Evolutionary conservation across 805 yeast species (phyloP).

Genomic region (Candida corydali): DNA sequence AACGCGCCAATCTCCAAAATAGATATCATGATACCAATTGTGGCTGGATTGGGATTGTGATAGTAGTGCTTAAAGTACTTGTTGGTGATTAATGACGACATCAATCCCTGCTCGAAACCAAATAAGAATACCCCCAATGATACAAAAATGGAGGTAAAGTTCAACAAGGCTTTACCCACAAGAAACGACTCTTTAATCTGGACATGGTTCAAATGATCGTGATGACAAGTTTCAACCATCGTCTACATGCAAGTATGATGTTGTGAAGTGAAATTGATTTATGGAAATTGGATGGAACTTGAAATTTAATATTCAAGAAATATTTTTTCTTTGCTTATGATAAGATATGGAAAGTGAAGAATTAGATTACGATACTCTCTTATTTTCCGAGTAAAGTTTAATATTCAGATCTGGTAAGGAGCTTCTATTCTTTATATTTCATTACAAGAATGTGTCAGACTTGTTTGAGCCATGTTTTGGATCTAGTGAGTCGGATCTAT

Average conservation of each 20-base stretch:
- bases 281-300: neutral
- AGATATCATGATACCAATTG: slow-evolving; percentile 44
- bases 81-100: slow-evolving; percentile 44
- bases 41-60: slow-evolving; percentile 38
- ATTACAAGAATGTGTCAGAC: too few relatives aligned
- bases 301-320: too few relatives aligned
- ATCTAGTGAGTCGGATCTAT: too few relatives aligned
- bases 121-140: slow-evolving; percentile 42
- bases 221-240: slow-evolving; percentile 8
- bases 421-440: too few relatives aligned
- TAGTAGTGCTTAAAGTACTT: slow-evolving; percentile 38
- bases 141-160: slow-evolving; percentile 42
- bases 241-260: too few relatives aligned
- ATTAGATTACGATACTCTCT: neutral
- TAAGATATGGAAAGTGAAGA: too few relatives aligned
- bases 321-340: too few relatives aligned
- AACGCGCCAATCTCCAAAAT: slow-evolving; percentile 50
- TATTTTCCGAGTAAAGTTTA: neutral
- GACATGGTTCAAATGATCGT: slow-evolving; percentile 13
- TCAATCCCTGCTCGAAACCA: slow-evolving; percentile 45
- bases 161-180: slow-evolving; percentile 37
- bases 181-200: slow-evolving; percentile 33
- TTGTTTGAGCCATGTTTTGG: too few relatives aligned
- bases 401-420: too few relatives aligned
- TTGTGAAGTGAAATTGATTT: neutral